Conservation (phyloP, 305 asterid species). For the Ilex paraguariensis region DNA sequence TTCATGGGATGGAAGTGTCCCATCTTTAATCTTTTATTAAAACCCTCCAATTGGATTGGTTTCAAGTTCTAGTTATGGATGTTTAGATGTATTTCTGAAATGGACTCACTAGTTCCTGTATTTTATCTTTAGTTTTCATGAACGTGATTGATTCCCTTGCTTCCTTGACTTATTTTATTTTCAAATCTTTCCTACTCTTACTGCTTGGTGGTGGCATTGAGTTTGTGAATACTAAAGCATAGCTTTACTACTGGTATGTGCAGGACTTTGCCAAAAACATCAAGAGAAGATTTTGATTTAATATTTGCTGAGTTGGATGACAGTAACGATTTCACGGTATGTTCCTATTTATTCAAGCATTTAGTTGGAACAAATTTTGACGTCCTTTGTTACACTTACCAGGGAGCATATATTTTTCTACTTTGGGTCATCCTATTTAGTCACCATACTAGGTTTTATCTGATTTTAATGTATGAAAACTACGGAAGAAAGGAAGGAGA, state of each 20-base stretch:
- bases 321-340: constrained; percentile 81
- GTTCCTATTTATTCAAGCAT: constrained; percentile 7
- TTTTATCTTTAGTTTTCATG: background rate
- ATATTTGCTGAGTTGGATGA: constrained; percentile 93
- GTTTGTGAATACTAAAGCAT: constrained; percentile 7
- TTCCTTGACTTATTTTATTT: background rate
- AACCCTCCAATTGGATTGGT: too few relatives aligned
- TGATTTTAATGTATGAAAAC: too few relatives aligned
- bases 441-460: too few relatives aligned
- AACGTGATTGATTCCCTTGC: background rate
- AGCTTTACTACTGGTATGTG: constrained; percentile 6
- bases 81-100: too few relatives aligned
- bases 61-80: too few relatives aligned
- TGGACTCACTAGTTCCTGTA: too few relatives aligned
- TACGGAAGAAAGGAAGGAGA: too few relatives aligned
- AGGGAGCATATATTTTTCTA: too few relatives aligned
- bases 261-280: constrained; percentile 91
- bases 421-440: too few relatives aligned
- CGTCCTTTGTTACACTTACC: too few relatives aligned
- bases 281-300: constrained; percentile 83
- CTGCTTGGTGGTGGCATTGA: background rate
- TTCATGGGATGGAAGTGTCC: too few relatives aligned
- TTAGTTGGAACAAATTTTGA: background rate
- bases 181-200: background rate
- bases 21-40: too few relatives aligned